Conservation (phyloP, 805 yeast species). For the Metschnikowia amazonensis region DNA sequence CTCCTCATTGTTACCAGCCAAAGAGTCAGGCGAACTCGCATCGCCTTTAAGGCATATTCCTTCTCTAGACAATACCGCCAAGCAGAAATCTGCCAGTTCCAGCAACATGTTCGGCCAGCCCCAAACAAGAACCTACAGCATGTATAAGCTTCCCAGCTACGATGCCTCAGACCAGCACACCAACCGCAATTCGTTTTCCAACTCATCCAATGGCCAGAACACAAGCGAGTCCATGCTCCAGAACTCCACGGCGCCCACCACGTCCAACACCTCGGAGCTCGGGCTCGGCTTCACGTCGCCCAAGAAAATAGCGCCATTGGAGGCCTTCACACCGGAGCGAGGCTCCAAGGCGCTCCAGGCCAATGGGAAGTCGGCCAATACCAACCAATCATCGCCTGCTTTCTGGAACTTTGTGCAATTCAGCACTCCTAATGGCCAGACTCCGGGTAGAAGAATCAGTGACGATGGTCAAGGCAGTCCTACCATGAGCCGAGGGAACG, state of each 20-base stretch:
- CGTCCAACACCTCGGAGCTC: constrained; percentile 31
- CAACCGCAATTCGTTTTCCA: constrained; percentile 10
- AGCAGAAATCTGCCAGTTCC: constrained; percentile 23
- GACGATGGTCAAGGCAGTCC: constrained; percentile 41
- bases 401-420: constrained; percentile 91
- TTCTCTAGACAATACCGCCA: constrained; percentile 19
- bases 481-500: constrained; percentile 27
- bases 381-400: constrained; percentile 75
- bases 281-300: constrained; percentile 41
- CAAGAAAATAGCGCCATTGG: constrained; percentile 39
- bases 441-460: constrained; percentile 37
- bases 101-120: constrained; percentile 1
- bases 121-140: neutral
- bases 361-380: constrained; percentile 28
- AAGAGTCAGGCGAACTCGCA: constrained; percentile 40
- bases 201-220: constrained; percentile 13
- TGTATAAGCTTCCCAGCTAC: constrained; percentile 1
- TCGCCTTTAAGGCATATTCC: constrained; percentile 29
- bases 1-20: constrained; percentile 13
- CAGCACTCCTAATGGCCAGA: constrained; percentile 44
- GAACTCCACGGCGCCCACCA: constrained; percentile 22
- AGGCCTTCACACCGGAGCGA: constrained; percentile 44
- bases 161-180: neutral
- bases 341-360: constrained; percentile 28
- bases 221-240: constrained; percentile 18